These are phyloP conservation scores for Penicillium thymicola DNA, from an alignment of 2,329 filamentous ascomycete genomes.

Conservation along the genomic window DNA sequence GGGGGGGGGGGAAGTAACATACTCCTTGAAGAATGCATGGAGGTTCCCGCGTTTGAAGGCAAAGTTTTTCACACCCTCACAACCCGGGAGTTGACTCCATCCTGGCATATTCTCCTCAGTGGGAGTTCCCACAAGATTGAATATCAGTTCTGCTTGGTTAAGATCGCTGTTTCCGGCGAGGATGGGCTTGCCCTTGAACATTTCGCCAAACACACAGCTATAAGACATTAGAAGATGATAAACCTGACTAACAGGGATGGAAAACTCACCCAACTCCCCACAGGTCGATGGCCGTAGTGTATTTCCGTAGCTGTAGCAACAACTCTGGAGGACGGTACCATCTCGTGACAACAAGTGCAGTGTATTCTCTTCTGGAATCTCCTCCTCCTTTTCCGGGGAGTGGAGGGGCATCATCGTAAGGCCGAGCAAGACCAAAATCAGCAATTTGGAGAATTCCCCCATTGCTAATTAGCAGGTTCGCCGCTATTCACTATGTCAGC, in stretches of 20 bases:
- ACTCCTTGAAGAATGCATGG: constrained; percentile 70
- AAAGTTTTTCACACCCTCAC: constrained; percentile 66
- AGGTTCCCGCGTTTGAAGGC: constrained; percentile 63
- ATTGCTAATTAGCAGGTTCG: constrained; percentile 95
- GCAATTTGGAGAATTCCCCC: constrained; percentile 90
- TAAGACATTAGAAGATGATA: constrained; percentile 1
- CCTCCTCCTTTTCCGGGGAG: constrained; percentile 75
- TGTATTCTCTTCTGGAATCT: constrained; percentile 85
- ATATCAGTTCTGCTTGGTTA: constrained; percentile 90
- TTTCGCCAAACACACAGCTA: constrained; percentile 96
- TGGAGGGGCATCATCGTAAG: constrained; percentile 83
- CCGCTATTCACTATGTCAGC: constrained; percentile 51
- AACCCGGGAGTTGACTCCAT: constrained; percentile 79
- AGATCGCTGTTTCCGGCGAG: constrained; percentile 83
- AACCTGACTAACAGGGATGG: background rate
- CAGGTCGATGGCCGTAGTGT: constrained; percentile 97
- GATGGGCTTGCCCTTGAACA: constrained; percentile 92
- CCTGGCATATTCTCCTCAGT: constrained; percentile 90
- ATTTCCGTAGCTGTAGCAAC: constrained; percentile 78
- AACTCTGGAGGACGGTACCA: constrained; percentile 97
- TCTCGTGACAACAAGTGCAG: constrained; percentile 89
- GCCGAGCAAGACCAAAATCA: constrained; percentile 90
- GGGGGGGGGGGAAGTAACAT: constrained; percentile 24
- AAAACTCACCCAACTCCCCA: constrained; percentile 86
- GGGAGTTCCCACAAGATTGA: constrained; percentile 85